A percentile compares a stretch with the other conserved stretches of the same genome.
Conservation (phyloP, 2,329 filamentous ascomycete genomes). For the Rhinocladiella similis region DNA sequence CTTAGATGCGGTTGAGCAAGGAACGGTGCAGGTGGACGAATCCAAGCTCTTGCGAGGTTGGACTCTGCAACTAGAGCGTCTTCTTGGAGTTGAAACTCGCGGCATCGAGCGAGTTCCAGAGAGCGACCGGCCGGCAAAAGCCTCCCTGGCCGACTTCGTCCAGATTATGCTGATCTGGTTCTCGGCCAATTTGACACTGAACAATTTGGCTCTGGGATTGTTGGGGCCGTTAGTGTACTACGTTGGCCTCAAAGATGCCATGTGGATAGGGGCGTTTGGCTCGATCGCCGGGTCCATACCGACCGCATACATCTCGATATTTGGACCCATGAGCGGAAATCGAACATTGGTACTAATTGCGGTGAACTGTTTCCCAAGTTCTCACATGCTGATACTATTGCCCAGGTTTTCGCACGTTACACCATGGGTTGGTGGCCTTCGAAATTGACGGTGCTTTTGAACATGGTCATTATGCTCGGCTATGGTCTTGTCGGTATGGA, state of each 20-base stretch:
- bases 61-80: background rate
- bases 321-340: conserved; percentile 43
- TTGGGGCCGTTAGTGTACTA: conserved; percentile 42
- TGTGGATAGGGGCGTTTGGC: conserved; percentile 40
- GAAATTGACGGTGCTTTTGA: conserved; percentile 42
- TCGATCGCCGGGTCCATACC: conserved; percentile 36
- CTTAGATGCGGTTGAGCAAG: background rate
- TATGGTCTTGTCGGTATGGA: conserved; percentile 42
- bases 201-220: conserved; percentile 45
- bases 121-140: background rate
- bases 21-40: background rate
- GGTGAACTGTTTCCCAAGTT: background rate
- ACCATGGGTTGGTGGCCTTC: conserved; percentile 47
- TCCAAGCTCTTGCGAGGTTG: background rate
- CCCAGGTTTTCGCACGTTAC: conserved; percentile 27
- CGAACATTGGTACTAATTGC: conserved; percentile 40
- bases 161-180: conserved; percentile 39
- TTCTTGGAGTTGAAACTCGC: background rate
- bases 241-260: conserved; percentile 43
- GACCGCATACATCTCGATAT: conserved; percentile 44
- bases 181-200: conserved; percentile 41
- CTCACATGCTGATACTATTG: background rate
- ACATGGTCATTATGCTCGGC: conserved; percentile 44
- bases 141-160: conserved; percentile 22
- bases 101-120: conserved; percentile 4